phyloP scores from a whole-genome alignment of 1,284 basidiomycete species.

The Pseudozyma tsukubaensis region DNA sequence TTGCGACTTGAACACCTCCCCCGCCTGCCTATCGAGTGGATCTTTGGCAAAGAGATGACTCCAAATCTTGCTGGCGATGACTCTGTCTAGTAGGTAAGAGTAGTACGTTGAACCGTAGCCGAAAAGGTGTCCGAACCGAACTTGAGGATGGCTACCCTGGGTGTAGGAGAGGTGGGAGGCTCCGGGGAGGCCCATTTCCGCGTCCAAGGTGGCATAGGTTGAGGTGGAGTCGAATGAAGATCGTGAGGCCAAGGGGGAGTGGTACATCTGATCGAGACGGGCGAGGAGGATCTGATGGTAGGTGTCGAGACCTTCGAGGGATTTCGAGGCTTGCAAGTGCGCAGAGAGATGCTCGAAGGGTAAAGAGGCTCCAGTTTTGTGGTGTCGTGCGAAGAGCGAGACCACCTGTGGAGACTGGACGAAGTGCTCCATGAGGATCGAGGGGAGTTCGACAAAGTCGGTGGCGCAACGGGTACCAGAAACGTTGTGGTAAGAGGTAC shows the following conservation, averaged over 20 bases:
- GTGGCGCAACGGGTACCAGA: slow-evolving; percentile 98
- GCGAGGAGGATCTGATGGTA: slow-evolving; percentile 92
- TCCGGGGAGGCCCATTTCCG: slow-evolving; percentile 41
- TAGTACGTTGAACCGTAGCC: slow-evolving; percentile 98
- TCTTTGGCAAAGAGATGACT: slow-evolving; percentile 76
- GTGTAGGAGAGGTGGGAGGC: slow-evolving; percentile 24
- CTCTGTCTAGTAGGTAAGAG: slow-evolving; percentile 94
- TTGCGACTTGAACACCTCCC: slow-evolving; percentile 83
- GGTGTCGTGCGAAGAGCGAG: slow-evolving; percentile 78
- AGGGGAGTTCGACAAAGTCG: slow-evolving; percentile 97
- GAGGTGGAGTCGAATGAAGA: slow-evolving; percentile 75
- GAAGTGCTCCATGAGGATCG: slow-evolving; percentile 98
- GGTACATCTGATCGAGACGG: slow-evolving; percentile 87
- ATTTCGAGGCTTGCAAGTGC: slow-evolving; percentile 42
- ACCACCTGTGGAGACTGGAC: slow-evolving; percentile 85
- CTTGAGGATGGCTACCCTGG: slow-evolving; percentile 75
- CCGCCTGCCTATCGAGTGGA: slow-evolving; percentile 69
- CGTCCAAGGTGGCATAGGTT: slow-evolving; percentile 69
- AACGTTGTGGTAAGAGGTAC: slow-evolving; percentile 97
- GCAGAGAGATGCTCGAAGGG: slow-evolving; percentile 74
- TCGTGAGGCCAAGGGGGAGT: slow-evolving; percentile 73
- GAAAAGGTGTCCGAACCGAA: slow-evolving; percentile 93
- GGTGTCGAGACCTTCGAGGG: slow-evolving; percentile 75
- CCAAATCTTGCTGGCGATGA: slow-evolving; percentile 92
- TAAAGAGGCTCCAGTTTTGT: slow-evolving; percentile 77